These are phyloP conservation scores for Suillus variegatus DNA, from an alignment of 768 basidiomycete genomes.

Conservation along the genomic window DNA sequence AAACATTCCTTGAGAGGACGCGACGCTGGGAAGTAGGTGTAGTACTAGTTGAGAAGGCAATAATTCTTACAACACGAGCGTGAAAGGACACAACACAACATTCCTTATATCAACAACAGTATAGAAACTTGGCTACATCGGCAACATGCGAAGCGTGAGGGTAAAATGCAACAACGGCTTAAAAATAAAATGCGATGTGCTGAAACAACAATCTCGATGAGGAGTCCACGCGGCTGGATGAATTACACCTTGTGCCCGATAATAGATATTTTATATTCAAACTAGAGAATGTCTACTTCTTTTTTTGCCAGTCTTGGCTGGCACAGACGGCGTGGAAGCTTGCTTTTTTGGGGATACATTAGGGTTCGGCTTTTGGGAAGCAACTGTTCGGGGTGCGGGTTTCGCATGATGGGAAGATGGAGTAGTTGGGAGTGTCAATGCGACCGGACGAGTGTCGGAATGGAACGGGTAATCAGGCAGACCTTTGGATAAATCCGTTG, in stretches of 20 bases:
- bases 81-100: background rate
- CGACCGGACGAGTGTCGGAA: constrained; percentile 11
- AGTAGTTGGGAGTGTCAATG: constrained; percentile 20
- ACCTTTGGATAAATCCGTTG: constrained; percentile 13
- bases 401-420: constrained; percentile 14
- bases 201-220: constrained; percentile 20
- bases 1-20: constrained; percentile 26
- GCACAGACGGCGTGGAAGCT: constrained; percentile 12
- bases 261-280: constrained; percentile 21
- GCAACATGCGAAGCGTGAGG: constrained; percentile 20
- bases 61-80: background rate
- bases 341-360: constrained; percentile 14
- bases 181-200: constrained; percentile 27
- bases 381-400: constrained; percentile 14
- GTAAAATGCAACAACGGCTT: constrained; percentile 26
- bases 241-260: constrained; percentile 13
- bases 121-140: constrained; percentile 30
- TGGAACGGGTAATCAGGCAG: constrained; percentile 27
- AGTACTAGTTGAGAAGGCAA: background rate
- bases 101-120: constrained; percentile 1
- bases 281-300: constrained; percentile 33
- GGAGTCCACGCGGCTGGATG: constrained; percentile 11
- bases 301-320: constrained; percentile 31
- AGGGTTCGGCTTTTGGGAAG: constrained; percentile 24
- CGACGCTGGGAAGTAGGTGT: background rate